These are phyloP conservation scores for Cavenderia fasciculata DNA, from an alignment of 78 protist genomes.

Conservation along the genomic window DNA sequence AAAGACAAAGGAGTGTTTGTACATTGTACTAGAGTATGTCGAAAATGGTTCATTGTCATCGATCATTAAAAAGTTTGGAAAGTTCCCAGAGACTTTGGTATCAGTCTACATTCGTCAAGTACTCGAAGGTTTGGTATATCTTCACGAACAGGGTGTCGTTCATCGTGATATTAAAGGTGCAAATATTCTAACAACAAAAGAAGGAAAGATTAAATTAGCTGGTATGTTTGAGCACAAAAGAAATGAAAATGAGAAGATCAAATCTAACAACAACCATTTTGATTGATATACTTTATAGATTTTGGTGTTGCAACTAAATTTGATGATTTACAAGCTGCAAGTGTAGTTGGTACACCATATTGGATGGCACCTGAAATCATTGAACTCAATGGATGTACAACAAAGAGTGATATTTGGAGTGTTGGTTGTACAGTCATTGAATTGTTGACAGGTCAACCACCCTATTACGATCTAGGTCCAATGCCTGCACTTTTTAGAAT, in stretches of 20 bases:
- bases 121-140: constrained; percentile 89
- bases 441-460: constrained; percentile 97
- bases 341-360: constrained; percentile 94
- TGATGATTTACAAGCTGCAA: constrained; percentile 65
- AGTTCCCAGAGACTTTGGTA: constrained; percentile 92
- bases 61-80: constrained; percentile 89
- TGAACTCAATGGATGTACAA: constrained; percentile 33
- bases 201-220: constrained; percentile 79
- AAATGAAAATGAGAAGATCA: constrained; percentile 76
- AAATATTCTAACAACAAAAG: constrained; percentile 80
- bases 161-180: constrained; percentile 92
- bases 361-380: constrained; percentile 96
- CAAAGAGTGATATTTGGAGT: constrained; percentile 90
- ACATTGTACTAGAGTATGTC: constrained; percentile 94
- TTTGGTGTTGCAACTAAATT: constrained; percentile 96
- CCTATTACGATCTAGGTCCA: constrained; percentile 96
- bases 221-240: constrained; percentile 78
- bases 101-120: constrained; percentile 90
- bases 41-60: constrained; percentile 94
- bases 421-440: constrained; percentile 98
- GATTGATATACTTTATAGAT: constrained; percentile 79
- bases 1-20: constrained; percentile 74
- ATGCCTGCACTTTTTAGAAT: constrained; percentile 97
- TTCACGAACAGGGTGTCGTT: constrained; percentile 93
- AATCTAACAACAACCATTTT: constrained; percentile 32